Evolutionary conservation across 805 yeast genomes (phyloP).

Genomic region (Jamesozyma spencerorum): DNA sequence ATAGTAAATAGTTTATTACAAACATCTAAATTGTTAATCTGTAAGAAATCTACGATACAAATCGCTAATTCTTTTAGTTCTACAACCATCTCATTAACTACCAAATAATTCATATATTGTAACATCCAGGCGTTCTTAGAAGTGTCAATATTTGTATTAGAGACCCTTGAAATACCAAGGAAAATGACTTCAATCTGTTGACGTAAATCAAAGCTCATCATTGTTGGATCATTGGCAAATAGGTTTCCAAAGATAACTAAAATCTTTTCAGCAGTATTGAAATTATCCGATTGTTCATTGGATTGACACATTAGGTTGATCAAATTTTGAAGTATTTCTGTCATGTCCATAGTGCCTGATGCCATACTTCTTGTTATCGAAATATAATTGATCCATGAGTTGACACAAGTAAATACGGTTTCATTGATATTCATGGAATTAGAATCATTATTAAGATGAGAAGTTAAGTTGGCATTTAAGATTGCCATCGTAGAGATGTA

Average conservation of each 20-base stretch:
- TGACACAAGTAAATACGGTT: slow-evolving; percentile 20
- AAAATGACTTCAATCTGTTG: slow-evolving; percentile 25
- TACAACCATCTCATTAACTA: slow-evolving; percentile 23
- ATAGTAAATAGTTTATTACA: slow-evolving; percentile 28
- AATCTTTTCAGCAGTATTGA: slow-evolving; percentile 19
- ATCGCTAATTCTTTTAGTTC: slow-evolving; percentile 28
- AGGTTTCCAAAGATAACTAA: slow-evolving; percentile 22
- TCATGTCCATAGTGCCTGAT: slow-evolving; percentile 24
- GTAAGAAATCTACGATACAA: slow-evolving; percentile 28
- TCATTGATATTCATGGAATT: slow-evolving; percentile 5
- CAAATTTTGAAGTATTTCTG: slow-evolving; percentile 23
- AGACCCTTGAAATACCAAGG: slow-evolving; percentile 23
- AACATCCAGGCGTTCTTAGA: slow-evolving; percentile 27
- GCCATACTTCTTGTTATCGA: slow-evolving; percentile 24
- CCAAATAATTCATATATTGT: slow-evolving; percentile 28
- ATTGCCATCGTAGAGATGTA: slow-evolving; percentile 28
- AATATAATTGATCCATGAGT: slow-evolving; percentile 27
- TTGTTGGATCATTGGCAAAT: slow-evolving; percentile 23
- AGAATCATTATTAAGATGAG: slow-evolving; percentile 2
- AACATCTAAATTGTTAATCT: slow-evolving; percentile 25
- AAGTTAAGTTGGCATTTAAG: slow-evolving; percentile 20
- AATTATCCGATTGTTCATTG: slow-evolving; percentile 19
- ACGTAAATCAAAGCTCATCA: slow-evolving; percentile 26
- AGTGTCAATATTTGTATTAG: slow-evolving; percentile 10
- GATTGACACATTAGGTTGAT: slow-evolving; percentile 25